phyloP scores from a whole-genome alignment of 1,284 basidiomycete species.

The Tilletia indica region DNA sequence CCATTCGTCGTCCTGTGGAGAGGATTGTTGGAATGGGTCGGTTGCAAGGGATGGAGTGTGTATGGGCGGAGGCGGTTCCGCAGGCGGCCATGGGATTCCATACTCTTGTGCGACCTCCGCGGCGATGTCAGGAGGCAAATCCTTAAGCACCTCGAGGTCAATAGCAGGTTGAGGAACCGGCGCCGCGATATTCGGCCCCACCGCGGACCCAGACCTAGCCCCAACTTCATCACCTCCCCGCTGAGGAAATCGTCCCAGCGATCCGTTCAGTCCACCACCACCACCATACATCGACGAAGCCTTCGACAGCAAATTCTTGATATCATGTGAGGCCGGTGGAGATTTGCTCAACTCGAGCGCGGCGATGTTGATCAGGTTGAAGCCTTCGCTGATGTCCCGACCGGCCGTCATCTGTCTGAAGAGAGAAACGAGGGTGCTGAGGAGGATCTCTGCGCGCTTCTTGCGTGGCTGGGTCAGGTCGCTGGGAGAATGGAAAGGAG shows the following conservation, averaged over 20 bases:
- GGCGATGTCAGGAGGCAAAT: constrained; percentile 34
- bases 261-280: not conserved
- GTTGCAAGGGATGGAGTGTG: not conserved
- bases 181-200: no score
- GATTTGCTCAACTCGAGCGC: constrained; percentile 37
- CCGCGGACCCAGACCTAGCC: no score
- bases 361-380: constrained; percentile 48
- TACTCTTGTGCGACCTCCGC: constrained; percentile 38
- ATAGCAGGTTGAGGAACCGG: constrained; percentile 18
- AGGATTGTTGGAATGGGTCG: no score
- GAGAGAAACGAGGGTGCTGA: constrained; percentile 21
- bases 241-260: not conserved
- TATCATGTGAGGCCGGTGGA: constrained; percentile 2
- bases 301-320: constrained; percentile 29
- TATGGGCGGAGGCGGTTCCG: no score
- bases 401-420: not conserved
- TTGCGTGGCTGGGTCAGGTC: constrained; percentile 19
- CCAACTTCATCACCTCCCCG: no score
- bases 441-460: constrained; percentile 26
- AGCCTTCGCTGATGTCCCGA: constrained; percentile 26
- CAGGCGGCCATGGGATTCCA: constrained; percentile 20
- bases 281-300: constrained; percentile 27
- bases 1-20: not conserved
- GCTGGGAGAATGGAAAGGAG: not conserved
- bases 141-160: constrained; percentile 31